Base-by-base conservation (phyloP, 768 basidiomycete species). In the Suillus bovinus region DNA sequence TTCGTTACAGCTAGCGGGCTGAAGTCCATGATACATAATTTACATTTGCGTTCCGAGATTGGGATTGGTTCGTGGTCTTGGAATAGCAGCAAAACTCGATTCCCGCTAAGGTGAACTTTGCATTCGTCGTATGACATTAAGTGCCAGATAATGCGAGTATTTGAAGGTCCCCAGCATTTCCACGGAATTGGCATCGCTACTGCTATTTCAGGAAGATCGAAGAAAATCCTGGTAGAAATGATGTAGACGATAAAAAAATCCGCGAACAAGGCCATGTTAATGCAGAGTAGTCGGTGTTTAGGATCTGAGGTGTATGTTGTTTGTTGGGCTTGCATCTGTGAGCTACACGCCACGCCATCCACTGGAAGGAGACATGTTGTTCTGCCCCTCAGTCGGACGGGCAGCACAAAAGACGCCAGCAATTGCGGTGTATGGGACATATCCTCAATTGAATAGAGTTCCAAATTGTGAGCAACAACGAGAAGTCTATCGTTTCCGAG, bases 301-400 rank as follows among this genome's bases (percentile, higher is more conserved):
- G 31, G 29, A 16, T 52, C 50, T 7, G 50, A 33, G 29, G 50
- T 53, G 20, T 20, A 53, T 3, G 7, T 31, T 2, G 11, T 33
- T 53, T 2, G 20, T 33, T 53, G 50, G 50, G 5, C 20, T 33
- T 53, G 16, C 27, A 50, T 31, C 8, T 29, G 20, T n/a, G 50
- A 52, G 22, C 22, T 27, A 47, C 11, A 29, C 5, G 24, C 7
- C 7, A 6, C 22, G 22, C 11, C 22, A 5, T 46, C 44, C n/a
- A 13, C 11, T 0, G 11, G 42, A 44, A n/a, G 20, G 42, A 44
- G n/a, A n/a, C n/a, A n/a, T n/a, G 42, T 8, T 20, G 39, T 11
- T 4, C 0, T 2, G 7, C 6, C 7, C 8, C 0, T 1, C 13
- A 44, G n/a, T 44, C 11, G n/a, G 3, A 13, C 2, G n/a, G n/a